phyloP scores from a whole-genome alignment of 2,329 filamentous ascomycete genomes.

The Calonectria crousiana region DNA sequence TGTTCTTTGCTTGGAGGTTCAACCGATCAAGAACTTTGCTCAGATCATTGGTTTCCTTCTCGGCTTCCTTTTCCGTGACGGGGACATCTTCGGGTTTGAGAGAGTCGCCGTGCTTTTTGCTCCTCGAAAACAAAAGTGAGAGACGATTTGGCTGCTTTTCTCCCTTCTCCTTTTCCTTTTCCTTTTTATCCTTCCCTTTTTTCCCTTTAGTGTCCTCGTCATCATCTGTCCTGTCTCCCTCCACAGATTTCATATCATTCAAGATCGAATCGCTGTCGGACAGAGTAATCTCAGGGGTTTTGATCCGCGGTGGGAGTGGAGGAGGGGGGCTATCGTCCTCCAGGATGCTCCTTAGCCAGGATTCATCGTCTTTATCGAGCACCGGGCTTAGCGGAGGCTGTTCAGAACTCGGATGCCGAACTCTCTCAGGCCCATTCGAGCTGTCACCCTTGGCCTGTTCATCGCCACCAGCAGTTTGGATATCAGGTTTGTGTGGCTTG shows the following conservation, averaged over 20 bases:
- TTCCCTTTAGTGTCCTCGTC: constrained; percentile 46
- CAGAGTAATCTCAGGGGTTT: constrained; percentile 61
- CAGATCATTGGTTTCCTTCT: constrained; percentile 77
- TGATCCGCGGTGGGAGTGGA: constrained; percentile 66
- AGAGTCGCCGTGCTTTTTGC: constrained; percentile 55
- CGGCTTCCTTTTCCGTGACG: constrained; percentile 55
- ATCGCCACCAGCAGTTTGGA: constrained; percentile 29
- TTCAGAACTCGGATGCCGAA: constrained; percentile 44
- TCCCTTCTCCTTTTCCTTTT: constrained; percentile 43
- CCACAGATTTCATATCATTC: constrained; percentile 16
- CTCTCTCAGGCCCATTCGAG: constrained; percentile 29
- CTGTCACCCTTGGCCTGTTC: constrained; percentile 15
- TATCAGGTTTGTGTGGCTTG: constrained; percentile 27
- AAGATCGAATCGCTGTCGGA: constrained; percentile 34
- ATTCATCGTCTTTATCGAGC: constrained; percentile 68
- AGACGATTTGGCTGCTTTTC: constrained; percentile 52
- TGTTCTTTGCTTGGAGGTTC: constrained; percentile 86
- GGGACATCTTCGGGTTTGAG: constrained; percentile 53
- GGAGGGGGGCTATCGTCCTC: constrained; percentile 59
- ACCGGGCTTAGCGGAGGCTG: constrained; percentile 54
- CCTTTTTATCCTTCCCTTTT: constrained; percentile 38
- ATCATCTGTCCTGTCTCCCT: constrained; percentile 41
- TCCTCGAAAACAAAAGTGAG: constrained; percentile 51
- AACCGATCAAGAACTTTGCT: constrained; percentile 84
- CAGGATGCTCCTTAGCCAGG: constrained; percentile 68